phyloP scores from a whole-genome alignment of 768 basidiomycete genomes.

The Termitomyces sp. region DNA sequence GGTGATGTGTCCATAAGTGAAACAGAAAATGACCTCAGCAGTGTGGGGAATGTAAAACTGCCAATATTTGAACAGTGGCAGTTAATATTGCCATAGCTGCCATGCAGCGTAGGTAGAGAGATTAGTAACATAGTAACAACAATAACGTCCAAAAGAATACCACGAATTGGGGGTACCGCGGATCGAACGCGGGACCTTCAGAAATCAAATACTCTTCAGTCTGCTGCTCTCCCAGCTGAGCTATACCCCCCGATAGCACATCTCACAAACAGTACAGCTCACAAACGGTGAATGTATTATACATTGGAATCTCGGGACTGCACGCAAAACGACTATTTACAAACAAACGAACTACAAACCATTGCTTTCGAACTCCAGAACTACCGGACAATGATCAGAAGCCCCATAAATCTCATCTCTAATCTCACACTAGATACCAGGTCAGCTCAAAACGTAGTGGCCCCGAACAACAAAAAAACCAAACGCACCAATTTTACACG shows the following conservation, averaged over 20 bases:
- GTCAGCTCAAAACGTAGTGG: background rate
- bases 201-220: slow-evolving; percentile 43
- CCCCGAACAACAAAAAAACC: background rate
- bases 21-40: background rate
- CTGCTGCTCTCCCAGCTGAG: slow-evolving; percentile 68
- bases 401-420: slow-evolving; percentile 82
- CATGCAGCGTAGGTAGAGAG: too few relatives aligned
- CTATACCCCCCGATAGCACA: slow-evolving; percentile 51
- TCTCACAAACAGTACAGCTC: too few relatives aligned
- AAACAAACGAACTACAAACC: background rate
- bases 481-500: slow-evolving; percentile 51
- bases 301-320: too few relatives aligned
- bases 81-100: too few relatives aligned
- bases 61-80: too few relatives aligned
- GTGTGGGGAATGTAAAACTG: too few relatives aligned
- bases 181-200: slow-evolving; percentile 73
- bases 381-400: slow-evolving; percentile 80
- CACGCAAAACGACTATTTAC: too few relatives aligned
- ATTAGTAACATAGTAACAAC: too few relatives aligned
- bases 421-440: slow-evolving; percentile 61
- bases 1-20: too few relatives aligned
- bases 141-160: too few relatives aligned
- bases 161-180: slow-evolving; percentile 69
- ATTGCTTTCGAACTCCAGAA: slow-evolving; percentile 44
- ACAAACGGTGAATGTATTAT: too few relatives aligned